Conservation (phyloP, 331 rosid genomes). For the Quercus lobata region DNA sequence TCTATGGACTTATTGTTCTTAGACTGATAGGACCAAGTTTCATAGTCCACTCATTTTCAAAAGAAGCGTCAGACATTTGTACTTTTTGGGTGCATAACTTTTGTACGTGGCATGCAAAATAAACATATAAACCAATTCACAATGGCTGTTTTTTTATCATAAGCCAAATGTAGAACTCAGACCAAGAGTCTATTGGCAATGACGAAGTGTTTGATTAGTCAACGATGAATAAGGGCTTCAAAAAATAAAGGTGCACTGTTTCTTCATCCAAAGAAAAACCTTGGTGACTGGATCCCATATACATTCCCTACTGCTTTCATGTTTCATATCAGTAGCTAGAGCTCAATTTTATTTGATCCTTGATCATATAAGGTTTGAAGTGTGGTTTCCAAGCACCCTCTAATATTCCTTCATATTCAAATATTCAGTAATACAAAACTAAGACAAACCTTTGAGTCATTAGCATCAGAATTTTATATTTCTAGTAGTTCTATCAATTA, state of each 20-base stretch:
- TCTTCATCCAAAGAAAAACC: not conserved
- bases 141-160: not conserved
- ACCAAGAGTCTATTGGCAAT: not conserved
- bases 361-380: not conserved
- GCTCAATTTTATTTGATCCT: not conserved
- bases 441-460: not conserved
- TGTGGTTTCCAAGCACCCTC: not conserved
- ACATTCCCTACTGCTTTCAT: not conserved
- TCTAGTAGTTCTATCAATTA: not conserved
- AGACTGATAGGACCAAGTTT: not conserved
- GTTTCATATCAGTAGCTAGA: not conserved
- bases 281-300: not conserved
- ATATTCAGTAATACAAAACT: not conserved
- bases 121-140: not conserved
- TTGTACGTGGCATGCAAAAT: not conserved
- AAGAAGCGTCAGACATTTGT: not conserved
- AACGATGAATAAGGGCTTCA: not conserved
- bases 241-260: not conserved
- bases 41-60: not conserved
- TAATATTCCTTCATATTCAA: not conserved
- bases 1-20: not conserved
- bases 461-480: not conserved
- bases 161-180: not conserved
- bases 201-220: not conserved
- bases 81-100: not conserved